A percentile compares a stretch with the other conserved stretches of the same genome.
Conservation (phyloP, 2,329 filamentous ascomycete genomes). For the Alternaria ventricosa region DNA sequence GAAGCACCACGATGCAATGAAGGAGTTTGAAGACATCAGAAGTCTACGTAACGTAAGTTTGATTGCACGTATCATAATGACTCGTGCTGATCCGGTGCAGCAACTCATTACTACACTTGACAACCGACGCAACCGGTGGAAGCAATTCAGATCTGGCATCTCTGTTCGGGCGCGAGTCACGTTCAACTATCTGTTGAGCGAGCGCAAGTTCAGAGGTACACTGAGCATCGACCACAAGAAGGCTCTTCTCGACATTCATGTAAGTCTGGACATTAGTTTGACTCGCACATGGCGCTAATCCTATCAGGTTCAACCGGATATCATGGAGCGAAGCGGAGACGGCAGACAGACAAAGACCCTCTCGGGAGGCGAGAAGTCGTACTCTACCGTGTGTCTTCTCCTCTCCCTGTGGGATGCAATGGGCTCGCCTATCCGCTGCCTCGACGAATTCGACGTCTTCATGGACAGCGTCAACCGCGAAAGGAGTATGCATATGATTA, state of each 20-base stretch:
- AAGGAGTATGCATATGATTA: slow-evolving; percentile 92
- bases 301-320: slow-evolving; percentile 66
- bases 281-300: slow-evolving; percentile 6
- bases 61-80: not conserved
- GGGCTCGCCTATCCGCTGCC: slow-evolving; percentile 90
- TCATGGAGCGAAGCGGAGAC: slow-evolving; percentile 70
- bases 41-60: slow-evolving; percentile 24
- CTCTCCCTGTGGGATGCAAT: slow-evolving; percentile 97
- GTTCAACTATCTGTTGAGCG: slow-evolving; percentile 87
- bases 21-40: slow-evolving; percentile 25
- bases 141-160: slow-evolving; percentile 81
- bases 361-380: slow-evolving; percentile 96
- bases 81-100: slow-evolving; percentile 38
- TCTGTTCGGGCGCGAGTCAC: slow-evolving; percentile 83
- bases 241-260: slow-evolving; percentile 78
- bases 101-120: slow-evolving; percentile 66
- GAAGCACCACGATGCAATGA: slow-evolving; percentile 25
- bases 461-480: slow-evolving; percentile 98
- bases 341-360: slow-evolving; percentile 89
- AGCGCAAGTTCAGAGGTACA: slow-evolving; percentile 85
- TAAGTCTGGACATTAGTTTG: slow-evolving; percentile 43
- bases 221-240: slow-evolving; percentile 77
- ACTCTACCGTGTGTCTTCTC: slow-evolving; percentile 93
- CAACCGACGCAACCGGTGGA: slow-evolving; percentile 77
- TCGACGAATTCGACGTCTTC: slow-evolving; percentile 99